phyloP scores from a whole-genome alignment of 805 yeast species.

The Monosporozyma aquatica region DNA sequence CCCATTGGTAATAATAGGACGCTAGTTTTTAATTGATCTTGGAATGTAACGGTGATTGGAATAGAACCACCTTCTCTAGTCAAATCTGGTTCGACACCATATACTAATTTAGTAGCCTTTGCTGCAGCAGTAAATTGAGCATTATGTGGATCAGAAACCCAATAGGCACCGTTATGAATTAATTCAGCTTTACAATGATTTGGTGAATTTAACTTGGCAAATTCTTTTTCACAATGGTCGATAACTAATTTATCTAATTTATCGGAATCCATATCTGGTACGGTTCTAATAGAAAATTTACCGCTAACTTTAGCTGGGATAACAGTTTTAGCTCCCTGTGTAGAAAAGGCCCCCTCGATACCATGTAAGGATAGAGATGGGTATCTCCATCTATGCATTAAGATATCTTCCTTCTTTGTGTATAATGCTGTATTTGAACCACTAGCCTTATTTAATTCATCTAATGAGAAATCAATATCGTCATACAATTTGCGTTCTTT shows the following conservation, averaged over 20 bases:
- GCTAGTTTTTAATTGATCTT: conserved; percentile 72
- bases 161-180: conserved; percentile 91
- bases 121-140: conserved; percentile 89
- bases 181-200: conserved; percentile 65
- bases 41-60: conserved; percentile 93
- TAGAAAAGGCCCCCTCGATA: conserved; percentile 93
- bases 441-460: conserved; percentile 78
- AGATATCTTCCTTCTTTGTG: conserved; percentile 69
- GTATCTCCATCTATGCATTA: conserved; percentile 98
- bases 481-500: conserved; percentile 75
- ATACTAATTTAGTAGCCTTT: conserved; percentile 87
- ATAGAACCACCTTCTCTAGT: conserved; percentile 99
- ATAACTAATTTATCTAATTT: conserved; percentile 72
- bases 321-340: conserved; percentile 95
- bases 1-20: conserved; percentile 95
- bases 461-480: conserved; percentile 72
- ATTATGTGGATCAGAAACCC: conserved; percentile 92
- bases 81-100: conserved; percentile 91
- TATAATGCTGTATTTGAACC: conserved; percentile 81
- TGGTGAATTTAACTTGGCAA: conserved; percentile 63
- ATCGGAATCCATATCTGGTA: conserved; percentile 79
- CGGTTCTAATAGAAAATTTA: conserved; percentile 94
- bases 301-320: conserved; percentile 93
- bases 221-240: conserved; percentile 57
- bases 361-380: conserved; percentile 96